Evolutionary conservation across 768 basidiomycete genomes (phyloP), one percentile per base, ranked within the genome.

Genomic region (Tephrocybe sp.): DNA sequence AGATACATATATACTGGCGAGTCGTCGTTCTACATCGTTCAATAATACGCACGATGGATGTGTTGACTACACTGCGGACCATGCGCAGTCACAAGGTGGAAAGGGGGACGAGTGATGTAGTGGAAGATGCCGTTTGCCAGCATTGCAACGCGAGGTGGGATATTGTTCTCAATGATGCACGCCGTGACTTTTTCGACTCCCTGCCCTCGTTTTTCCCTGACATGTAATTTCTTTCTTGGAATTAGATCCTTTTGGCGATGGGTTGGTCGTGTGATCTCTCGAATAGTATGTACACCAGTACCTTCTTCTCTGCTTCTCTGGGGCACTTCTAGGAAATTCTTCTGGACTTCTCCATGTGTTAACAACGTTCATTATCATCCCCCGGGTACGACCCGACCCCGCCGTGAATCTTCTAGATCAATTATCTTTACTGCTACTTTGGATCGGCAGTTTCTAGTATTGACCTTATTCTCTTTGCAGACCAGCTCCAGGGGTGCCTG

Each of bases 111-210:
- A 59, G 52, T 24, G 52, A 57, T 30, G 25, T 49, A 27, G 52
- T 61, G 40, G 60, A 61, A 45, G 58, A 57, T 47, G 60, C 39
- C 11, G 60, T 61, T 23, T 61, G 60, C 33, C 50, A 54, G 18
- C 56, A 59, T 29, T 61, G 60, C 47, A 61, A 61, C 47, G 27
- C 42, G 36, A 57, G 58, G 54, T 61, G 60, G 60, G 60, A 61
- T 33, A 46, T 57, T 24, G 45, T 61, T 27, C 39, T 61, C 29
- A 49, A 53, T 33, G 58, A 61, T 42, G 52, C 60, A 16, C 56
- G 60, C 44, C 56, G 54, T 34, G 60, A 59, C 30, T 61, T 61
- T 34, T 61, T 61, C 36, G 50, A 59, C 31, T 55, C 58, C 33
- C 31, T 61, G 27, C 29, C 60, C 12, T 52, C 58, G 9, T 61